A percentile compares a stretch with the other conserved stretches of the same genome.
phyloP scores from a whole-genome alignment of 768 basidiomycete genomes.

The Xerocomus brunneocitrinus region DNA sequence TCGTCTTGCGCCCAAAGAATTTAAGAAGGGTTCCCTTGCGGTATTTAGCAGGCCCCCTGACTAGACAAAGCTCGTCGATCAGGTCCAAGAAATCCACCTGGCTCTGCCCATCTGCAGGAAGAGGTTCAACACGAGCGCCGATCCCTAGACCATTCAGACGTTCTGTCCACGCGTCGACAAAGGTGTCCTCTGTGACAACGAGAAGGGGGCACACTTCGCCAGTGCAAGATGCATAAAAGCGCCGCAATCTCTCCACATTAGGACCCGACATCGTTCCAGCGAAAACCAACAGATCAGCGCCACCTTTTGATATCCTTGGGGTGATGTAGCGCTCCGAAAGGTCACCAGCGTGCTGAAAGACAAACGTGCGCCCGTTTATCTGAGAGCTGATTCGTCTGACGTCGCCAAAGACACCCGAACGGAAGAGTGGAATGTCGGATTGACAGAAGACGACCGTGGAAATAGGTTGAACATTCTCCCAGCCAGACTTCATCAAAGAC shows the following conservation, averaged over 20 bases:
- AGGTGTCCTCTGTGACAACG: conserved; percentile 12
- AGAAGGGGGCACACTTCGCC: conserved; percentile 27
- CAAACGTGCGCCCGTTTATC: conserved; percentile 22
- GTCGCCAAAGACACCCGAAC: conserved; percentile 13
- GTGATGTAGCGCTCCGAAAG: conserved; percentile 12
- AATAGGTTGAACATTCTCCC: conserved; percentile 18
- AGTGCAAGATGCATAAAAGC: conserved; percentile 15
- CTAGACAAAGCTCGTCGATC: conserved; percentile 24
- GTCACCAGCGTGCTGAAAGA: conserved; percentile 19
- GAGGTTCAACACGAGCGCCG: conserved; percentile 9
- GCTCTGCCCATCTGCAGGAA: not conserved
- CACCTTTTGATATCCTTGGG: conserved; percentile 18
- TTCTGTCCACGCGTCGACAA: conserved; percentile 8
- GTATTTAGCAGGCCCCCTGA: conserved; percentile 19
- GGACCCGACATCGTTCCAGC: conserved; percentile 6
- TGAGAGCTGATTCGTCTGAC: conserved; percentile 14
- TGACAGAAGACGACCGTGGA: conserved; percentile 20
- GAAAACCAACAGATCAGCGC: conserved; percentile 25
- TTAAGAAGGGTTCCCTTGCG: conserved; percentile 11
- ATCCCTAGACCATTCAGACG: conserved; percentile 11
- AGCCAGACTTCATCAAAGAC: conserved; percentile 23
- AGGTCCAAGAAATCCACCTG: conserved; percentile 1
- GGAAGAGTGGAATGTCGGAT: conserved; percentile 12
- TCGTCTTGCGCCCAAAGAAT: conserved; percentile 14
- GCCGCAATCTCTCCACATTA: conserved; percentile 8